Evolutionary conservation across 1,284 basidiomycete genomes (phyloP).

Genomic region (Ustilago shanxiensis): DNA sequence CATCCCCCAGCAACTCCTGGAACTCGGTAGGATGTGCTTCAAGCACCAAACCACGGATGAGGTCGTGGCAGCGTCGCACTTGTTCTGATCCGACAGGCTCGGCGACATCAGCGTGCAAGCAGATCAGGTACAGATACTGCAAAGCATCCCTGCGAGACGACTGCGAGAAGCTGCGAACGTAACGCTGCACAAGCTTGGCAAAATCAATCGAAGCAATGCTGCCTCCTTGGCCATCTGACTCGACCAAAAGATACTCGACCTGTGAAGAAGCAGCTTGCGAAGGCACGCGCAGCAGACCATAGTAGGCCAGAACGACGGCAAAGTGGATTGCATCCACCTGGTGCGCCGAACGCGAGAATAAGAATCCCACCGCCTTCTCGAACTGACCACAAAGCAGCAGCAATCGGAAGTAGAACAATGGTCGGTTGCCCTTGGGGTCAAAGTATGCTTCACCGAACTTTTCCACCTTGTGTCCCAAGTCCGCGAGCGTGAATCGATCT

Average conservation of each 20-base stretch:
- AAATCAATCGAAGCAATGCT: slow-evolving; percentile 76
- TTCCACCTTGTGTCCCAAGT: slow-evolving; percentile 82
- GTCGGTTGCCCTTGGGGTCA: slow-evolving; percentile 79
- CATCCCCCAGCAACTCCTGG: slow-evolving; percentile 87
- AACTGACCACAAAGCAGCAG: slow-evolving; percentile 93
- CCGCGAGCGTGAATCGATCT: slow-evolving; percentile 79
- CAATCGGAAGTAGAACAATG: slow-evolving; percentile 85
- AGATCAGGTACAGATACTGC: slow-evolving; percentile 93
- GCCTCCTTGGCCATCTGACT: slow-evolving; percentile 34
- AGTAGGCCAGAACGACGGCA: slow-evolving; percentile 90
- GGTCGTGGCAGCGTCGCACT: slow-evolving; percentile 85
- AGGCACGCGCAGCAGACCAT: slow-evolving; percentile 89
- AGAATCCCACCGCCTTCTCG: slow-evolving; percentile 89
- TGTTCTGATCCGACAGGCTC: slow-evolving; percentile 81
- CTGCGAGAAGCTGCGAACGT: slow-evolving; percentile 89
- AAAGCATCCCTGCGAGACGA: slow-evolving; percentile 92
- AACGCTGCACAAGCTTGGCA: slow-evolving; percentile 89
- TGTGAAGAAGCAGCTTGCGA: slow-evolving; percentile 83
- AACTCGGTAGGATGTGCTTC: slow-evolving; percentile 80
- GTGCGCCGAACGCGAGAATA: slow-evolving; percentile 88
- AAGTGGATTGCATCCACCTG: slow-evolving; percentile 96
- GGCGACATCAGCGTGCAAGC: slow-evolving; percentile 79
- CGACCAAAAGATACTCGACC: slow-evolving; percentile 53
- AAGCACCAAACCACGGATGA: slow-evolving; percentile 88
- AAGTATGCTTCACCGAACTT: slow-evolving; percentile 87